Base-by-base conservation (phyloP, 2,329 filamentous ascomycete species). In the Clarireedia paspali region DNA sequence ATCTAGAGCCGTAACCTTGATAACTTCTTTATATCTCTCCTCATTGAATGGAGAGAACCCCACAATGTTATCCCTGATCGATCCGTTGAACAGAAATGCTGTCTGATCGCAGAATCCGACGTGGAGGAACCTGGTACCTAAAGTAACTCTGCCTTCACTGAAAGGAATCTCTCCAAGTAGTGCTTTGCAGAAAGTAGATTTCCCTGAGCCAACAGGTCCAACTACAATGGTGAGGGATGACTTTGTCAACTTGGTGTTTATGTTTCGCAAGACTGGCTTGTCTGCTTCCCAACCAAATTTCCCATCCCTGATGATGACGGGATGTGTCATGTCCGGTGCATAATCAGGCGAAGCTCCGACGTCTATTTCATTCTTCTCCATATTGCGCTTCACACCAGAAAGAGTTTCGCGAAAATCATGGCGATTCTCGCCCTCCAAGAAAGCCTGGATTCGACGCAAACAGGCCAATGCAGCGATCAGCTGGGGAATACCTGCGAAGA, bases 71-170 rank as follows among this genome's bases (percentile, higher is more conserved):
- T 72, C 61, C 9, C 65, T 64, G 26, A 76, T 64, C 0, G 70
- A 70, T 1, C 63, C 66, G 53, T 77, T 76, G 2, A 66, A 66
- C 3, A 77, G 67, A 71, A 74, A 77, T 1, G 74, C 70, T 0
- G 63, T 65, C 56, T 77, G 75, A 48, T 72, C 70, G 51, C 74
- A 76, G 57, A 74, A 77, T 2, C 70, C 73, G 12, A 72, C 36
- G 9, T 51, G 52, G 15, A 56, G 56, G 38, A 53, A 53, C 24
- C 56, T 60, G 12, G 47, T 62, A 26, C 54, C 57, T 23, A 58
- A 53, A 14, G 49, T 38, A 6, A 66, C 60, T 55, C 38, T 61
- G 10, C 68, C 70, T 36, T 66, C 20, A 20, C 36, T 60, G 42
- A 64, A 61, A 24, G 67, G 67, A n/a, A 68, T 62, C 45, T 72